Evolutionary conservation across 2,329 filamentous ascomycete genomes (phyloP).

Genomic region (Colletotrichum sp.): DNA sequence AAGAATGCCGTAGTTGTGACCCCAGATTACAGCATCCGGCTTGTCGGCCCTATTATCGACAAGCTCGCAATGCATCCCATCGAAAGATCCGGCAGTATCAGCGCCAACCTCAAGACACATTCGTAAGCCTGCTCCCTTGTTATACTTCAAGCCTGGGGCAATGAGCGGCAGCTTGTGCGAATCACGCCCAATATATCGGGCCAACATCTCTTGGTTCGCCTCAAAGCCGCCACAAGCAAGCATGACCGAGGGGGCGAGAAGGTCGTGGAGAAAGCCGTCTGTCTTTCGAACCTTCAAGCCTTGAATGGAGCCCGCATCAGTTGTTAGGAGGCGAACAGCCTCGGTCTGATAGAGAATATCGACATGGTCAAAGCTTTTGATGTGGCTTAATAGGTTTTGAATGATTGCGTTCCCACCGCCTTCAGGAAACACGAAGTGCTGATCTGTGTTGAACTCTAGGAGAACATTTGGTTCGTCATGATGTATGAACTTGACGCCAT

Average conservation of each 20-base stretch:
- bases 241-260: background rate
- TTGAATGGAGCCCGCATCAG: background rate
- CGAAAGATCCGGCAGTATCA: background rate
- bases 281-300: background rate
- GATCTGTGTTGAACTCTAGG: background rate
- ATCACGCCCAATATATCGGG: background rate
- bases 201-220: background rate
- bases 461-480: background rate
- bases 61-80: background rate
- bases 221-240: background rate
- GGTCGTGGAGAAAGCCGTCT: background rate
- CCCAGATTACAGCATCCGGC: background rate
- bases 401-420: background rate
- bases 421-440: background rate
- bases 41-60: background rate
- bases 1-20: constrained; percentile 43
- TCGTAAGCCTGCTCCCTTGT: background rate
- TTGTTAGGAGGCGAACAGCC: background rate
- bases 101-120: background rate
- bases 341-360: background rate
- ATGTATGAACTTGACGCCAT: background rate
- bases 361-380: background rate
- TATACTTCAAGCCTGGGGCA: background rate
- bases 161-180: background rate
- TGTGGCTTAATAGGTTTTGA: background rate